Evolutionary conservation across 2,329 filamentous ascomycete species (phyloP), one percentile per base, ranked within the genome.

Genomic region (Monosporascus cannonballus): DNA sequence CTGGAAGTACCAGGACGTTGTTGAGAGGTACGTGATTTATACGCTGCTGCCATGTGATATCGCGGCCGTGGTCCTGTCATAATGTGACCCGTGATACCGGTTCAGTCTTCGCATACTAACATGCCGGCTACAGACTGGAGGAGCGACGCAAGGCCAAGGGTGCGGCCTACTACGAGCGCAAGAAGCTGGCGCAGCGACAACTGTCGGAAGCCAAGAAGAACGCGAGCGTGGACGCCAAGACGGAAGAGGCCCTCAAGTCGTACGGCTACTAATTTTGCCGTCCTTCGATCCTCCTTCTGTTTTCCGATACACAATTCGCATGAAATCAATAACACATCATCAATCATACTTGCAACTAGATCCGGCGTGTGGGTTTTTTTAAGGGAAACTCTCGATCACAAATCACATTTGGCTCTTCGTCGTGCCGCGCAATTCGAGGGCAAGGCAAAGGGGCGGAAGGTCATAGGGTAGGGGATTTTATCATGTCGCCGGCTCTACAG

Each of bases 1-100:
- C 81, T 99, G 94, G 94, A 99, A 99, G 83, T 97, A 99, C 88
- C 89, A 96, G 85, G 93, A 96, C 75, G 92, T 99, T 73, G 94
- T 99, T 80, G 88, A 87, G 71, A 91, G 90, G 92, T 97, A 81
- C 71, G 91, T 88, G 18, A 36, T 51, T 14, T 39, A 39, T 24
- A 47, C 64, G 18, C 8, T 15, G n/a, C 39, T 18, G 14, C 2
- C 17, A 14, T 24, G 30, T 48, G 17, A 20, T n/a, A 4, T 15
- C 18, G 22, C 18, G 6, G 53, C 50, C 56, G 36, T 30, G 44
- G 22, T 51, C 53, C 18, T 9, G 18, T 37, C 14, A 38, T 46
- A 24, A 41, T 18, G 15, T 41, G 22, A 9, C 48, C 48, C 11
- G 9, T 47, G 44, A 47, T 25, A 34, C 4, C 14, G 30, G 30